Evolutionary conservation across 768 basidiomycete genomes (phyloP), one percentile per base, ranked within the genome.

Genomic region (Mycena haematopus): DNA sequence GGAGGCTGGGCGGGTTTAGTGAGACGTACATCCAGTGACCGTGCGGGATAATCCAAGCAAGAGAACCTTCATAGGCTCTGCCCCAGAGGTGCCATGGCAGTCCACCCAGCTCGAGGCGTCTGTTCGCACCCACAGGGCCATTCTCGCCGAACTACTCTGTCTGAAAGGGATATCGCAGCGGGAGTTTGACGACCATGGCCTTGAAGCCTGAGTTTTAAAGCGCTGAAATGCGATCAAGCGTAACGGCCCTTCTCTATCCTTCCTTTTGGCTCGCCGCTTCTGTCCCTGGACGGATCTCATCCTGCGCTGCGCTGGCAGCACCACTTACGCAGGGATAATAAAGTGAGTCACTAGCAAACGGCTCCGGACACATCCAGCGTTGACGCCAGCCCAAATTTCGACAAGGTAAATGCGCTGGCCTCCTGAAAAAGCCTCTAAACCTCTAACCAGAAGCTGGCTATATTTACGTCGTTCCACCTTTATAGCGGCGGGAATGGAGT

Each of bases 41-140:
- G 59, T 57, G 50, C 56, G 58, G 54, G 63, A 60, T 21, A 60
- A 3, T 27, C 58, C 63, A n/a, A 65, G 55, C 11, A 51, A 58
- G 27, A 65, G 64, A 11, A 65, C 59, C 25, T 65, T 60, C 44
- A 65, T 52, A 5, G 64, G 64, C 50, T 65, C 63, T 19, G 53
- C 63, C 40, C 58, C 27, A 21, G 53, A 54, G 38, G 57, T 59
- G 29, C 63, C 58, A 25, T 64, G 58, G 49, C 46, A 55, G 58
- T 64, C 63, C 17, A 64, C 47, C 63, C 63, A 64, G 64, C 64
- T 65, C 27, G 64, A 65, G 49, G 64, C 45, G 40, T 65, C 64
- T 14, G 54, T 65, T 21, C 64, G 64, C 47, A 60, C 64, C 64
- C 64, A 65, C 21, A 65, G 58, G 58, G 64, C 64, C 64, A 65